Base-by-base conservation (phyloP, 371 early-diverging fungal species). In the Mortierella sp. region DNA sequence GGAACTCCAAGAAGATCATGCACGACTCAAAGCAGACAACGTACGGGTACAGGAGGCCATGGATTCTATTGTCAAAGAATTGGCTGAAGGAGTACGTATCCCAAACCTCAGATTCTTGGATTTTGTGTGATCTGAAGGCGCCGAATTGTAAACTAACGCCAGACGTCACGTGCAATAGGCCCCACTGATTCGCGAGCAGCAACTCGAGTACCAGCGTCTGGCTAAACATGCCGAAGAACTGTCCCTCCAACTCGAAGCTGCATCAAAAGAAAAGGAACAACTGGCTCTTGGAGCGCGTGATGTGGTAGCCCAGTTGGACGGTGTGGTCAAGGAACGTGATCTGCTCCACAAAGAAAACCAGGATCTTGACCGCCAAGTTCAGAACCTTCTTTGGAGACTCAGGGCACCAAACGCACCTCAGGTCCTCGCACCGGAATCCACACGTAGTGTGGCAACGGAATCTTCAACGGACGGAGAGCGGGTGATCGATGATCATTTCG, bases 11-110 rank as follows among this genome's bases (percentile, higher is more conserved):
- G 85, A 79, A 41, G 82, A 81, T 16, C 76, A 87, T 41, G 45
- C 78, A 25, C 57, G 40, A 13, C 80, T 84, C 34, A 78, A 82
- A 49, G 39, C 68, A 2, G 89, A 90, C 47, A 77, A 79, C 10
- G 56, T 56, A 7, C 71, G 82, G 2, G 63, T 91, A 46, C 81
- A 81, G n/a, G 85, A 87, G 53, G 73, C 81, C 54, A 79, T 91
- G 67, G 77, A 85, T 54, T 80, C 83, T 31, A 86, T 91, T 25
- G 67, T 86, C 28, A 54, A 79, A 41, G 87, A 86, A 41, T 67
- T 87, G 16, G 81, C 87, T 25, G 85, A 85, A 31, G 81, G 86
- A n/a, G 79, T 77, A 19, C 22, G 21, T 22, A 39, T 40, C 10
- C 19, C 22, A 16, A 54, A 47, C 3, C 3, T 13, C 34, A 34